These are phyloP conservation scores for Stephanodiscus minutulus DNA, from an alignment of 108 stramenopile species.

Conservation along the genomic window DNA sequence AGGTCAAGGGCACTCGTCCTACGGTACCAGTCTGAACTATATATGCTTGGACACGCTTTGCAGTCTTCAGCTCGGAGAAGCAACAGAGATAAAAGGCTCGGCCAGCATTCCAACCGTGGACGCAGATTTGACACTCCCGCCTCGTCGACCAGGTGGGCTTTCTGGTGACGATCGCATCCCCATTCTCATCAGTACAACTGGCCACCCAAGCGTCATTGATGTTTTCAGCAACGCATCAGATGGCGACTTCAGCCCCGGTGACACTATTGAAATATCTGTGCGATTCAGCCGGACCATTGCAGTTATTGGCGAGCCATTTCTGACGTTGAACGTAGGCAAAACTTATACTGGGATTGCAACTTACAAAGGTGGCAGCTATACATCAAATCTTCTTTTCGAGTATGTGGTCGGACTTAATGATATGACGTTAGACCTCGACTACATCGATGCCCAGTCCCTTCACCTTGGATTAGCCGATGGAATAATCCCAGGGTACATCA, in stretches of 20 bases:
- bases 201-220: constrained; percentile 13
- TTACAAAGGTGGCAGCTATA: constrained; percentile 37
- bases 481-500: constrained; percentile 26
- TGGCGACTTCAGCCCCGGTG: constrained; percentile 46
- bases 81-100: constrained; percentile 27
- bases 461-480: constrained; percentile 32
- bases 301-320: constrained; percentile 49
- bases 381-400: constrained; percentile 35
- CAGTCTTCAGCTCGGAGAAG: constrained; percentile 14
- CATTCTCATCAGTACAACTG: constrained; percentile 37
- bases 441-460: constrained; percentile 43
- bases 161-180: constrained; percentile 21
- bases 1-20: constrained; percentile 20
- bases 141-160: constrained; percentile 1
- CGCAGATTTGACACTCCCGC: constrained; percentile 37
- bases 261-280: constrained; percentile 52
- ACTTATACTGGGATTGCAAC: constrained; percentile 27
- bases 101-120: constrained; percentile 28
- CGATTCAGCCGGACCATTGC: constrained; percentile 48
- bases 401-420: constrained; percentile 46
- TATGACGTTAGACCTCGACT: constrained; percentile 39
- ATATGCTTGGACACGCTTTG: constrained; percentile 16
- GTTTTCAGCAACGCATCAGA: constrained; percentile 16
- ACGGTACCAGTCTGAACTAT: constrained; percentile 30
- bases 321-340: constrained; percentile 52